phyloP scores from a whole-genome alignment of 2,329 filamentous ascomycete genomes.

The Stromatinia cepivora region DNA sequence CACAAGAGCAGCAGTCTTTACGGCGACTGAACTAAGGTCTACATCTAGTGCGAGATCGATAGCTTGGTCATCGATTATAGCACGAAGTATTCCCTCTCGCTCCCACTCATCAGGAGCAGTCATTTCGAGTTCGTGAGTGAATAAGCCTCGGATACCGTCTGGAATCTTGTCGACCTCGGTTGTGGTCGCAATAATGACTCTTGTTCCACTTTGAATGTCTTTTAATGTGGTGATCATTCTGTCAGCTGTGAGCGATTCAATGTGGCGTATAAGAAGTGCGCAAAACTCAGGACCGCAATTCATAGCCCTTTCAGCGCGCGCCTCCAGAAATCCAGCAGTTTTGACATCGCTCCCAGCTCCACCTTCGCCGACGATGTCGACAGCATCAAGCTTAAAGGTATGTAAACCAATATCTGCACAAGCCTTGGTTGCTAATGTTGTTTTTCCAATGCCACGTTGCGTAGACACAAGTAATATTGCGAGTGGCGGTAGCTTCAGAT shows the following conservation, averaged over 20 bases:
- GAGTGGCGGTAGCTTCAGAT: conserved; percentile 82
- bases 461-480: conserved; percentile 88
- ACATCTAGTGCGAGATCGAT: conserved; percentile 80
- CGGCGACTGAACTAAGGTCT: conserved; percentile 78
- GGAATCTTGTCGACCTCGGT: conserved; percentile 94
- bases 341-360: conserved; percentile 88
- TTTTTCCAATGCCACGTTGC: conserved; percentile 90
- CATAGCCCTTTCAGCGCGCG: conserved; percentile 83
- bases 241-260: conserved; percentile 89
- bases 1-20: conserved; percentile 94
- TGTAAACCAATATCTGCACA: conserved; percentile 90
- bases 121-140: conserved; percentile 95
- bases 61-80: conserved; percentile 73
- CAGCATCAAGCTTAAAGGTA: conserved; percentile 83
- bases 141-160: conserved; percentile 83
- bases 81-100: conserved; percentile 80
- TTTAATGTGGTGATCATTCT: conserved; percentile 83
- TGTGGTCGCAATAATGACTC: conserved; percentile 89
- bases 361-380: conserved; percentile 92
- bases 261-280: conserved; percentile 80
- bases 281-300: conserved; percentile 84
- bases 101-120: conserved; percentile 88
- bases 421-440: conserved; percentile 72
- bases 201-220: conserved; percentile 74
- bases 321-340: conserved; percentile 86